Conservation (phyloP, 2,329 filamentous ascomycete genomes). For the Lachnum nothofagi region DNA sequence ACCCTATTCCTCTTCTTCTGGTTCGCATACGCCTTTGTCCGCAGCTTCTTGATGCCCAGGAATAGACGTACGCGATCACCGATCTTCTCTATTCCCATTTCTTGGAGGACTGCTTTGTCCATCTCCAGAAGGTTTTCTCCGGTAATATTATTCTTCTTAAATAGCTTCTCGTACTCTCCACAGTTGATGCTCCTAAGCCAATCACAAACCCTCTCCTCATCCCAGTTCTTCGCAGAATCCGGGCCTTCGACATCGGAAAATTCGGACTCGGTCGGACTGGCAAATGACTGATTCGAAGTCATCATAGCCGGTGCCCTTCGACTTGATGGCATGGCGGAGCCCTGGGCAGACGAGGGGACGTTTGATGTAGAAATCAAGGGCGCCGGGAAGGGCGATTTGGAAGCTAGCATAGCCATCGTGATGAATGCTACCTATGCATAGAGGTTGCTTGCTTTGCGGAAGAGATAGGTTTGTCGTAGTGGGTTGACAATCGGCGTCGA, state of each 20-base stretch:
- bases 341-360: slow-evolving; percentile 44
- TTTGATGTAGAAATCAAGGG: slow-evolving; percentile 45
- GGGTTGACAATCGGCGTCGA: background rate
- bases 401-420: slow-evolving; percentile 71
- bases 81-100: slow-evolving; percentile 97
- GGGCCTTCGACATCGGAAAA: slow-evolving; percentile 79
- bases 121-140: slow-evolving; percentile 95
- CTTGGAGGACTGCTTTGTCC: slow-evolving; percentile 91
- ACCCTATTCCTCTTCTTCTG: slow-evolving; percentile 83
- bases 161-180: slow-evolving; percentile 85
- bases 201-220: slow-evolving; percentile 84
- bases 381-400: slow-evolving; percentile 65
- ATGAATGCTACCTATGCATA: slow-evolving; percentile 24
- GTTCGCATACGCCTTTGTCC: slow-evolving; percentile 70
- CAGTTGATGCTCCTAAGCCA: slow-evolving; percentile 91
- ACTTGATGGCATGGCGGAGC: slow-evolving; percentile 47
- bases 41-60: slow-evolving; percentile 75
- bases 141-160: slow-evolving; percentile 91
- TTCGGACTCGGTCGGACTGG: slow-evolving; percentile 85
- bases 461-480: too few species aligned
- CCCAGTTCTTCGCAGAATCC: slow-evolving; percentile 77
- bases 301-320: slow-evolving; percentile 49
- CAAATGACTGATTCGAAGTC: slow-evolving; percentile 49
- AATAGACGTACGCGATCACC: slow-evolving; percentile 92
- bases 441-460: slow-evolving; percentile 5